phyloP scores from a whole-genome alignment of 2,329 filamentous ascomycete species.

The Emericellopsis atlantica region DNA sequence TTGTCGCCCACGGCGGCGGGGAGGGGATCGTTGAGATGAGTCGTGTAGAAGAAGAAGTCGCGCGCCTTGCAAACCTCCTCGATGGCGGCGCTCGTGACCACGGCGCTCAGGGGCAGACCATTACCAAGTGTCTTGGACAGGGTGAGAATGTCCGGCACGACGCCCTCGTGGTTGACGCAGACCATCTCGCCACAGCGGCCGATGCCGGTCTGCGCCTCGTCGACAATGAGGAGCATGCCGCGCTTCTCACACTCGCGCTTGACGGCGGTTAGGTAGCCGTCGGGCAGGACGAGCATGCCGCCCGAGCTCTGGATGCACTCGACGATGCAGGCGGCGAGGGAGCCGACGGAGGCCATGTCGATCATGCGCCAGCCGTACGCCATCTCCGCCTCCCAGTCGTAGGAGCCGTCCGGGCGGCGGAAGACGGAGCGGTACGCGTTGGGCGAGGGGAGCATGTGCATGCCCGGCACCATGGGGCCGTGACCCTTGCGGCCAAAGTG shows the following conservation, averaged over 20 bases:
- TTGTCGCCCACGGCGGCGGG: conserved; percentile 40
- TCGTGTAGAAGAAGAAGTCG: conserved; percentile 45
- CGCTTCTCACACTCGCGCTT: conserved; percentile 40
- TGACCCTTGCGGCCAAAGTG: conserved; percentile 37
- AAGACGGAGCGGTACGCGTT: conserved; percentile 50
- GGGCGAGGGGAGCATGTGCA: conserved; percentile 43
- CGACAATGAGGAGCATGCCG: conserved; percentile 47
- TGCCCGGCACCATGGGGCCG: conserved; percentile 39
- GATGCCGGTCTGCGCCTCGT: conserved; percentile 49
- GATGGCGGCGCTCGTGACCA: conserved; percentile 41
- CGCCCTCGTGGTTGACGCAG: conserved; percentile 39
- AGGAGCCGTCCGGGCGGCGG: conserved; percentile 40
- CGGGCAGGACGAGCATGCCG: conserved; percentile 46
- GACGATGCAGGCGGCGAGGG: conserved; percentile 50
- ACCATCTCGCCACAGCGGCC: conserved; percentile 46
- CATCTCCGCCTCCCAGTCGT: conserved; percentile 51
- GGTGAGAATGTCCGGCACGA: conserved; percentile 46
- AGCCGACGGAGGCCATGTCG: conserved; percentile 45
- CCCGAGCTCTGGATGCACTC: conserved; percentile 48
- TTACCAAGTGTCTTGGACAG: conserved; percentile 50
- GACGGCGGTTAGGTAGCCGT: conserved; percentile 44
- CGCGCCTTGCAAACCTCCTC: conserved; percentile 31
- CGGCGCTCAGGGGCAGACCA: conserved; percentile 44
- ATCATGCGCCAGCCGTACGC: conserved; percentile 48
- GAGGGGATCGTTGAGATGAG: conserved; percentile 41